phyloP scores from a whole-genome alignment of 352 stramenopile genomes.

The Phytophthora rubi region DNA sequence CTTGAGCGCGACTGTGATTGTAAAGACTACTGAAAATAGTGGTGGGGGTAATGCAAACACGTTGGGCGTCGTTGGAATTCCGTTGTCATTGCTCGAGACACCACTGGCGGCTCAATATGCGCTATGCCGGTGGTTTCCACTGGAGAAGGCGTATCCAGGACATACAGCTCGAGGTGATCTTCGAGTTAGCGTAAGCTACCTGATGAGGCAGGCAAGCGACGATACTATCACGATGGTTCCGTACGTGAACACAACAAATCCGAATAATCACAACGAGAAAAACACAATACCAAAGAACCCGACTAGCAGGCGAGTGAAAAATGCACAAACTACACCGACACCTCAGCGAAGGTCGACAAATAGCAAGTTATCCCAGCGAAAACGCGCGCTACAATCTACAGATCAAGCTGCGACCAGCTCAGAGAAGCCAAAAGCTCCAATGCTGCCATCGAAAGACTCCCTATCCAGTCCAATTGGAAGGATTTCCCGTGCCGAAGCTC shows the following conservation, averaged over 20 bases:
- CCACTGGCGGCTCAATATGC: conserved; percentile 51
- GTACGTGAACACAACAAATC: conserved; percentile 24
- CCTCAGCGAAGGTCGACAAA: not conserved
- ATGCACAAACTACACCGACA: not conserved
- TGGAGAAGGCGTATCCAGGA: conserved; percentile 43
- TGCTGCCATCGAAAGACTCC: conserved; percentile 22
- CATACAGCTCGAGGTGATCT: conserved; percentile 54
- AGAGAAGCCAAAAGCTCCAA: conserved; percentile 3
- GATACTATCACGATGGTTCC: conserved; percentile 41
- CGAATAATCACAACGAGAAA: not conserved
- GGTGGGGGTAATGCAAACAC: not conserved
- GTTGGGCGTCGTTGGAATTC: conserved; percentile 49
- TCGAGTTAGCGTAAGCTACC: conserved; percentile 43
- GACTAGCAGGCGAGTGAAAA: conserved; percentile 5
- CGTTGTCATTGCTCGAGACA: conserved; percentile 57
- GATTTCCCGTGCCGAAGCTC: conserved; percentile 48
- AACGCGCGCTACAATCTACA: not conserved
- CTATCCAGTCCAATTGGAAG: conserved; percentile 20
- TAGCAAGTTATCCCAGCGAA: conserved; percentile 8
- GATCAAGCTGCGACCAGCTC: not conserved
- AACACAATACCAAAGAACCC: conserved; percentile 1
- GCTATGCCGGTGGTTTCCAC: conserved; percentile 67
- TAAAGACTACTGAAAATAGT: conserved; percentile 11
- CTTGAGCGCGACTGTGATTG: conserved; percentile 24
- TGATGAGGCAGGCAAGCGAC: conserved; percentile 35